A percentile compares a stretch with the other conserved stretches of the same genome.
Evolutionary conservation across 495 filamentous ascomycete species (phyloP).

Genomic region (Trichoderma reesei): DNA sequence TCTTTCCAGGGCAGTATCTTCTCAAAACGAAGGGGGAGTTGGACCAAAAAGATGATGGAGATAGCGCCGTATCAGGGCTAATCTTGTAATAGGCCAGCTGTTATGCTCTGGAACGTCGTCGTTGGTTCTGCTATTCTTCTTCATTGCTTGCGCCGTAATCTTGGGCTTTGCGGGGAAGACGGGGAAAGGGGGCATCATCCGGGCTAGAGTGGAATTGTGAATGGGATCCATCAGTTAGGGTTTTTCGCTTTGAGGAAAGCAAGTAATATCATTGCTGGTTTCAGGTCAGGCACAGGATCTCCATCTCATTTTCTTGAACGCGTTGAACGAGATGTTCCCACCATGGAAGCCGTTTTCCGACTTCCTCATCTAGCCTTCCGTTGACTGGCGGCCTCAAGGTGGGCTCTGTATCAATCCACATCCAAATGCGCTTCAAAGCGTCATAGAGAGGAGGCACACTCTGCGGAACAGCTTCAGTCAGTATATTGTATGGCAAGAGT

Average conservation of each 20-base stretch:
- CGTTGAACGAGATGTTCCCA: constrained; percentile 7
- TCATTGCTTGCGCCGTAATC: background rate
- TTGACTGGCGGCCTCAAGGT: background rate
- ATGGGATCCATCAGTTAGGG: too few species aligned
- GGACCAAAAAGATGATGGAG: constrained; percentile 7
- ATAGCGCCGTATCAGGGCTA: constrained; percentile 9
- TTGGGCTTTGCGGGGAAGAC: background rate
- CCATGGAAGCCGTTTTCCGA: constrained; percentile 3
- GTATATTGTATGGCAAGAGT: background rate
- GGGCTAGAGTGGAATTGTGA: background rate
- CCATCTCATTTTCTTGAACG: background rate
- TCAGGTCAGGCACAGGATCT: constrained; percentile 8
- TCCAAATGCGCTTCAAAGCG: constrained; percentile 6
- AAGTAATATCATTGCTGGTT: background rate
- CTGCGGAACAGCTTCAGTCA: background rate
- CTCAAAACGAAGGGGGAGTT: background rate
- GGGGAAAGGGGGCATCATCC: background rate
- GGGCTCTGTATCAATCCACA: constrained; percentile 5
- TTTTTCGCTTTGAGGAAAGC: background rate
- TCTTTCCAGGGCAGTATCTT: constrained; percentile 11
- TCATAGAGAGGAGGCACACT: constrained; percentile 9
- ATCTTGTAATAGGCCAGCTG: background rate
- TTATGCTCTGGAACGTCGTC: too few species aligned
- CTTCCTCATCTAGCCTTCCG: background rate
- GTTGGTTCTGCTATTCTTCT: too few species aligned